These are phyloP conservation scores for Mucor piriformis DNA, from an alignment of 371 early-diverging fungal genomes.

Conservation along the genomic window DNA sequence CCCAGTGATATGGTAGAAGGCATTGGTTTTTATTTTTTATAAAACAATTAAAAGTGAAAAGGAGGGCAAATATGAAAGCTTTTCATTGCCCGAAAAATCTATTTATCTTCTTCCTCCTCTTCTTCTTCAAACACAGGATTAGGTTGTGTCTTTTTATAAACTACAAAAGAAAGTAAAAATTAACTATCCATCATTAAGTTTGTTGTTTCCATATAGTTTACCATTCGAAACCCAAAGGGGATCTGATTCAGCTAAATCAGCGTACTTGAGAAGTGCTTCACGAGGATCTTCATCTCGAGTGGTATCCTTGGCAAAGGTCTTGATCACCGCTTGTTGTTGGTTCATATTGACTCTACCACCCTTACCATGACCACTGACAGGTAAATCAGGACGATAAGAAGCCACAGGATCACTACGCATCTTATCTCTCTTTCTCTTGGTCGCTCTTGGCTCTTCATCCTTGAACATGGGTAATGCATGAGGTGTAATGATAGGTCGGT, in stretches of 20 bases:
- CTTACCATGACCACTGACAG: slow-evolving; percentile 81
- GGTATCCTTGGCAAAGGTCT: slow-evolving; percentile 81
- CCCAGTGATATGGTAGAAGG: not conserved
- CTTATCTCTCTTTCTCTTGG: slow-evolving; percentile 79
- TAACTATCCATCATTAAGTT: too few species aligned
- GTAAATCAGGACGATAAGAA: slow-evolving; percentile 76
- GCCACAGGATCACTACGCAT: slow-evolving; percentile 75
- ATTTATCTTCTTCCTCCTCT: slow-evolving; percentile 68
- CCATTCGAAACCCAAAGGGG: slow-evolving; percentile 86
- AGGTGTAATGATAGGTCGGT: slow-evolving; percentile 83
- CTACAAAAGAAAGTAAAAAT: slow-evolving; percentile 36
- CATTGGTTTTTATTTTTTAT: not conserved
- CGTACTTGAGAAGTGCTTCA: slow-evolving; percentile 91
- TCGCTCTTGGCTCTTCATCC: slow-evolving; percentile 65
- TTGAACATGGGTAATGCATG: slow-evolving; percentile 88
- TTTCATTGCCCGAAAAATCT: not conserved
- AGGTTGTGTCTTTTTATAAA: slow-evolving; percentile 85
- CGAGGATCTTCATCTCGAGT: slow-evolving; percentile 93
- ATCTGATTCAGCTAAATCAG: slow-evolving; percentile 78
- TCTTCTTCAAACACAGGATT: slow-evolving; percentile 74
- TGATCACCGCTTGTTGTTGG: slow-evolving; percentile 84
- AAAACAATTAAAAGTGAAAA: not conserved
- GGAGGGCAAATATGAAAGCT: not conserved
- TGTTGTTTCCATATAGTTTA: too few species aligned
- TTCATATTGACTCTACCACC: slow-evolving; percentile 87